Conservation (phyloP, 345 rosid species). For the Eucalyptus curtisii region DNA sequence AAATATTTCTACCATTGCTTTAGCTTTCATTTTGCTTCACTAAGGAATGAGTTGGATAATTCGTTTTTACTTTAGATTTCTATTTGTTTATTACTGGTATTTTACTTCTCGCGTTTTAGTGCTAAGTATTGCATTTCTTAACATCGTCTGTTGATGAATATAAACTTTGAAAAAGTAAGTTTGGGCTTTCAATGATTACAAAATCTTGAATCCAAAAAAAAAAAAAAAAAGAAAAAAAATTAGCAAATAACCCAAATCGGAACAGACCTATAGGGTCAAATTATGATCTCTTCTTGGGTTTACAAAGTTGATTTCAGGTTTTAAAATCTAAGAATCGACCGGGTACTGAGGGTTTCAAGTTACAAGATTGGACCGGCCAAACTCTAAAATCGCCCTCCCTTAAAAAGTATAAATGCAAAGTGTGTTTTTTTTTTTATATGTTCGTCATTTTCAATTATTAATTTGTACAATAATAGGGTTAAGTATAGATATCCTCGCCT, state of each 20-base stretch:
- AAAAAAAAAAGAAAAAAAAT: neutral
- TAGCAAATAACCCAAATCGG: fast-evolving
- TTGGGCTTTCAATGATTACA: neutral
- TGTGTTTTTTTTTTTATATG: neutral
- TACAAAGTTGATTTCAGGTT: fast-evolving
- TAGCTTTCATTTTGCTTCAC: neutral
- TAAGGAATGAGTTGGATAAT: neutral
- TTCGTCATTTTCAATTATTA: neutral
- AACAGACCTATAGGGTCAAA: fast-evolving
- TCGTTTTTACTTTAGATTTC: neutral
- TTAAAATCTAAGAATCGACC: fast-evolving
- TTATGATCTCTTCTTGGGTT: fast-evolving
- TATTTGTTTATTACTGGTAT: neutral
- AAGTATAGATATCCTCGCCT: neutral
- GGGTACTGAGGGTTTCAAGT: fast-evolving
- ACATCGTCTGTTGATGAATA: fast-evolving
- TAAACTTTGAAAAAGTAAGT: neutral
- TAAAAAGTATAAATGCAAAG: neutral
- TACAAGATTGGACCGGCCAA: neutral
- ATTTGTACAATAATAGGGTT: neutral
- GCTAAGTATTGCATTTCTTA: neutral
- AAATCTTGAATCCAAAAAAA: neutral
- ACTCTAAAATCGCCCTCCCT: neutral
- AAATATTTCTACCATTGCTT: neutral
- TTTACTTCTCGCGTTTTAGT: neutral